Conservation (phyloP, 2,329 filamentous ascomycete genomes). For the Dactylellina sp. region DNA sequence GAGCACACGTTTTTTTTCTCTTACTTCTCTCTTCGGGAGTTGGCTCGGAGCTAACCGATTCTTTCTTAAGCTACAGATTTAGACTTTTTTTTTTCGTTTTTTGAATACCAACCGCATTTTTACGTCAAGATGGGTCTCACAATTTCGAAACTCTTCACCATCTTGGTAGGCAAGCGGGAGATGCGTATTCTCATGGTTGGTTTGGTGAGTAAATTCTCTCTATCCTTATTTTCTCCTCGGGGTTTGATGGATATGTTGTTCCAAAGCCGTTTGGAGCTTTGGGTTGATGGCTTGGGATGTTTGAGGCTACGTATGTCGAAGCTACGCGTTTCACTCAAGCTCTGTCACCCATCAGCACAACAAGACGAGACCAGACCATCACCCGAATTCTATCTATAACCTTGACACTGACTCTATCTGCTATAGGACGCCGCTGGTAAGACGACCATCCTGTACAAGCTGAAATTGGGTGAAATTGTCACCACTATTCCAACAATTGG, state of each 20-base stretch:
- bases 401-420: constrained; percentile 7
- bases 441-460: constrained; percentile 99
- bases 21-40: constrained; percentile 25
- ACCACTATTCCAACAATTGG: constrained; percentile 99
- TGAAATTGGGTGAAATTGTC: constrained; percentile 99
- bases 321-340: constrained; percentile 9
- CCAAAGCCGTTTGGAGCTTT: constrained; percentile 13
- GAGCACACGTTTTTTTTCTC: constrained; percentile 19
- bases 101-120: constrained; percentile 6
- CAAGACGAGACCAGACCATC: no score
- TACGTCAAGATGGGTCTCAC: constrained; percentile 88
- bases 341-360: neutral
- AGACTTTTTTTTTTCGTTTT: constrained; percentile 21
- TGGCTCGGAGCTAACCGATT: constrained; percentile 47
- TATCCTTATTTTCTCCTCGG: constrained; percentile 2
- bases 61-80: constrained; percentile 7
- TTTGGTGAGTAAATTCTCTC: constrained; percentile 67
- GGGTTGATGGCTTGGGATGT: neutral
- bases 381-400: neutral
- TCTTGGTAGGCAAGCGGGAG: constrained; percentile 99
- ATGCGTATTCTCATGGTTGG: constrained; percentile 99
- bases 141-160: constrained; percentile 96
- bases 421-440: constrained; percentile 90
- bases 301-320: constrained; percentile 9
- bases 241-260: neutral